phyloP scores from a whole-genome alignment of 441 rosid species.

The Rhodomyrtus psidioides region DNA sequence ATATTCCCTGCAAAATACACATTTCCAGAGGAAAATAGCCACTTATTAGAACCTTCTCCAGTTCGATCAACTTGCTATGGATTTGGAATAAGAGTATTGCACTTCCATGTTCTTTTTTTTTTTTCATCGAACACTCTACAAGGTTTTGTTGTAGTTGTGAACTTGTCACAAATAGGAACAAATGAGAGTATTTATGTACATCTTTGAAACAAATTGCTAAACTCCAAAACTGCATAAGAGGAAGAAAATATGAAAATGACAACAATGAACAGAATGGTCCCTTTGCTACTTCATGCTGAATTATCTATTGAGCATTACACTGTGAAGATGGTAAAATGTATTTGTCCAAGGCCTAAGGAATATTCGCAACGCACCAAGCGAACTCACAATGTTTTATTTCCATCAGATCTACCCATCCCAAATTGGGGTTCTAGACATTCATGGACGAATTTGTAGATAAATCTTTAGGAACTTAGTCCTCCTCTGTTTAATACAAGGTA shows the following conservation, averaged over 20 bases:
- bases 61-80: not conserved
- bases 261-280: not conserved
- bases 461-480: not conserved
- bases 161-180: not conserved
- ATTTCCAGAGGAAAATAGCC: not conserved
- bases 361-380: not conserved
- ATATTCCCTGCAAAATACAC: slow-evolving; percentile 57
- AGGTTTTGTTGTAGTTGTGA: not conserved
- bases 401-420: not conserved
- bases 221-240: not conserved
- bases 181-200: not conserved
- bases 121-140: too few relatives aligned
- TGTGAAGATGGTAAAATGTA: not conserved
- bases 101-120: not conserved
- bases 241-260: not conserved
- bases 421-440: not conserved
- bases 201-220: not conserved
- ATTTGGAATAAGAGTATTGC: not conserved
- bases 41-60: not conserved
- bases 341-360: not conserved
- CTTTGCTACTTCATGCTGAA: not conserved
- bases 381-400: not conserved
- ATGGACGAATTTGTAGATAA: not conserved
- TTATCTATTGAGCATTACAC: not conserved
- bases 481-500: not conserved